Base-by-base conservation (phyloP, 306 rosid species). In the Cucurbita ficifolia region DNA sequence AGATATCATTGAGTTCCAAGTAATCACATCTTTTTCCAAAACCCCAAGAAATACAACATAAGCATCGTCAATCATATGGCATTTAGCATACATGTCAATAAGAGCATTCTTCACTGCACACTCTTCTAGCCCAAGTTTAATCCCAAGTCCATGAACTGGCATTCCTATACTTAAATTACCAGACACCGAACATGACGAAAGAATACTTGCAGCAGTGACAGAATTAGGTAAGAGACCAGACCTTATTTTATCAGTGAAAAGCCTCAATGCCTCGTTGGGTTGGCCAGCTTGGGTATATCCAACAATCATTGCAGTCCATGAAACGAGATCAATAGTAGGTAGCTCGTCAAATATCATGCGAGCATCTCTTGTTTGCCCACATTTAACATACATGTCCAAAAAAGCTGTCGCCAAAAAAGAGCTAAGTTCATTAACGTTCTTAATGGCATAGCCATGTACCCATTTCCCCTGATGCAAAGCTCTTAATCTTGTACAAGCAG, bases 291-390 rank as follows among this genome's bases (percentile, higher is more conserved):
- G 92, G 54, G 86, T 74, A 80, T 84, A 89, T 72, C 97, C 97
- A 13, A 82, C 92, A 70, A 88, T 87, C 96, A 91, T 87, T 3
- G 96, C 96, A 3, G 97, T 88, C 91, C 97, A 91, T 1, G 86
- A 88, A 77, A 91, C 89, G 75, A 84, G 79, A 72, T 88, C 90
- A 63, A 63, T 39, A 39, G 16, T 63, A 39, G 70, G 50, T 16
- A 46, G 63, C 21, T 85, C 96, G 39, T 86, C 87, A 69, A 83
- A 84, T 62, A 90, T 84, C 0, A 70, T 63, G 59, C 86, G 84
- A 65, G 95, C 97, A 83, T 90, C 90, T 10, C 78, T 60, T 22
- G 87, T 67, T 10, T 81, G 82, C 59, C 88, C 90, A 11, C 90
- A 88, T 80, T 90, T 90, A 16, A 84, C 89, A 77, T 90, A 88